Evolutionary conservation across 345 rosid genomes (phyloP), one percentile per base, ranked within the genome.

Genomic region (Populus deltoides): DNA sequence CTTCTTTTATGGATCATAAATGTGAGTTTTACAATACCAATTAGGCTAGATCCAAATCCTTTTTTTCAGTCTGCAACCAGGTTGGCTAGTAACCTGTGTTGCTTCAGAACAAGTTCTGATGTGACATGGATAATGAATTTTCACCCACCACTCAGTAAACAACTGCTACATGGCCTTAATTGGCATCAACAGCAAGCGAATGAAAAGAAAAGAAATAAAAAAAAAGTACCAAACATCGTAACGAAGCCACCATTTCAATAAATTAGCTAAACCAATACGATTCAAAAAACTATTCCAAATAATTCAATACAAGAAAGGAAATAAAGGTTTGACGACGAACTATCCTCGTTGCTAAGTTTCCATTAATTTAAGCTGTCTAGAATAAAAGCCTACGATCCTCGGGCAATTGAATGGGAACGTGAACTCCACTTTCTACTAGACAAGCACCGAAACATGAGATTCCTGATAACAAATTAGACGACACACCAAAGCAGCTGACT

Each of bases 351-450:
- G 63, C 63, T 24, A n/a, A 9, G 22, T 2, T 41, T 76, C 62
- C 79, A 68, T 45, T 43, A 70, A 77, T 69, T 62, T 82, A 82
- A 3, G 29, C 11, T 27, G 65, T 79, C 80, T 70, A 66, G 59
- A 70, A 9, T 11, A n/a, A 31, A 79, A 57, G 67, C 45, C 35
- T 39, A 39, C 38, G 71, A 7, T 38, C 41, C 67, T 31, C 13
- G 72, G 33, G 55, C 55, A 70, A 77, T 15, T 33, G 33, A 45
- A 25, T 66, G 65, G 22, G 57, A 71, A 35, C 7, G 8, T 16
- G 45, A 47, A 39, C 66, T 76, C 79, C 68, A 76, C 31, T 71
- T 49, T 41, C 45, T 15, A 70, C 49, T 71, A 31, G 49, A 72
- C 17, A 27, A 74, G 59, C 70, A 47, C 77, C 73, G 53, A n/a